Evolutionary conservation across 331 rosid species (phyloP).

Genomic region (Quercus phellos): DNA sequence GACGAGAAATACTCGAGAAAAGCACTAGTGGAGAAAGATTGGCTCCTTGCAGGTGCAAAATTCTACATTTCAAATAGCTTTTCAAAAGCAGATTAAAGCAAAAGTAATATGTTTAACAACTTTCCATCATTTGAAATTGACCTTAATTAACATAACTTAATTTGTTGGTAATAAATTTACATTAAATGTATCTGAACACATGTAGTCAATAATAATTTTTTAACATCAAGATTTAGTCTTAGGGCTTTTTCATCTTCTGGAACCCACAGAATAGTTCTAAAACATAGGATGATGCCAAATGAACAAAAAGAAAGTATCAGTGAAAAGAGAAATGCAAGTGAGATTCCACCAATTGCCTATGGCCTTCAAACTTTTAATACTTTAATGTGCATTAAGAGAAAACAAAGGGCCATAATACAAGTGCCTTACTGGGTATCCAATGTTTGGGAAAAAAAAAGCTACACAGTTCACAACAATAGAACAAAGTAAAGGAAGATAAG

Average conservation of each 20-base stretch:
- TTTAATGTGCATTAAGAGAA: slow-evolving; percentile 38
- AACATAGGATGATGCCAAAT: not conserved
- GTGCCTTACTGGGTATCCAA: slow-evolving; percentile 56
- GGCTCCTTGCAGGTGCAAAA: not conserved
- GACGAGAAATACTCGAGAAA: too few relatives aligned
- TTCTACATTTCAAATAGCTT: not conserved
- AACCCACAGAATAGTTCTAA: not conserved
- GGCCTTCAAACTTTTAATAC: slow-evolving; percentile 27
- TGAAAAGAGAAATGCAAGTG: not conserved
- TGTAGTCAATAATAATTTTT: not conserved
- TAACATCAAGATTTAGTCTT: not conserved
- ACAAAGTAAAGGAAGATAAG: slow-evolving; percentile 26
- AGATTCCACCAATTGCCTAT: slow-evolving; percentile 1
- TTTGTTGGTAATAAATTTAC: not conserved
- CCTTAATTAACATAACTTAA: not conserved
- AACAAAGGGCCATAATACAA: slow-evolving; percentile 30
- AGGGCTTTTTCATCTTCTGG: slow-evolving; percentile 5
- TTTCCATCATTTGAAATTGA: not conserved
- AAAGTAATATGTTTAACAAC: not conserved
- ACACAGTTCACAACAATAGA: slow-evolving; percentile 26
- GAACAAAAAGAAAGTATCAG: not conserved
- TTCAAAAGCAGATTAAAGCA: not conserved
- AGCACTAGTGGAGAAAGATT: not conserved
- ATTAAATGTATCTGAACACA: not conserved
- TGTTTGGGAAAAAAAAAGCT: slow-evolving; percentile 32